Percentiles rank a stretch among this genome's conserved stretches.
Evolutionary conservation across 1,284 basidiomycete species (phyloP).

Genomic region (Rhodofomes roseus): DNA sequence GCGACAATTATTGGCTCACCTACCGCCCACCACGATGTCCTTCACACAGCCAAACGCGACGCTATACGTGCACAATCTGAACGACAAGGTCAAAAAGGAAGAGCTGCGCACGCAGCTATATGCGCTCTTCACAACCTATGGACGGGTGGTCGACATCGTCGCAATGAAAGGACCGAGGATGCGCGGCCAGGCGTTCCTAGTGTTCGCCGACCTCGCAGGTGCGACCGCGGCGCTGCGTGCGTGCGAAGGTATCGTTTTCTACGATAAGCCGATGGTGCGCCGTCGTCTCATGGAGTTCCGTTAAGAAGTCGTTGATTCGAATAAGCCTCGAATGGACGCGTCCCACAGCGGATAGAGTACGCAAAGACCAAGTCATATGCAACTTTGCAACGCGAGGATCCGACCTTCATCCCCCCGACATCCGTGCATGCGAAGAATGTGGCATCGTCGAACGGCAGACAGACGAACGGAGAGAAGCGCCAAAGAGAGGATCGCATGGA

Average conservation of each 20-base stretch:
- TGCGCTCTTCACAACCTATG: conserved; percentile 90
- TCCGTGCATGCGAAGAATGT: conserved; percentile 47
- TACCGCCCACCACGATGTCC: conserved; percentile 20
- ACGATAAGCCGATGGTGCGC: conserved; percentile 86
- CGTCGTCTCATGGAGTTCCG: conserved; percentile 23
- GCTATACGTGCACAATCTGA: conserved; percentile 93
- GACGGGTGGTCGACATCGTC: conserved; percentile 90
- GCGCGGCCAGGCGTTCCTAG: conserved; percentile 95
- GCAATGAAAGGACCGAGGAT: conserved; percentile 87
- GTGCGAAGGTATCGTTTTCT: conserved; percentile 90
- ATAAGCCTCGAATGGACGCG: conserved; percentile 18
- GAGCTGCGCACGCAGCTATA: conserved; percentile 86
- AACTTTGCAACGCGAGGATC: conserved; percentile 69
- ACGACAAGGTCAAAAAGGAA: conserved; percentile 91
- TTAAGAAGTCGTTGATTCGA: conserved; percentile 30
- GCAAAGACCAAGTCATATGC: conserved; percentile 85
- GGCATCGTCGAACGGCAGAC: conserved; percentile 4
- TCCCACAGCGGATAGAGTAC: conserved; percentile 76
- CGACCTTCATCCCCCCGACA: conserved; percentile 67
- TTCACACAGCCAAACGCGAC: conserved; percentile 74
- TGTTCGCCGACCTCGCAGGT: conserved; percentile 85
- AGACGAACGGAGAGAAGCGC: conserved; percentile 48
- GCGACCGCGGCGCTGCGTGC: conserved; percentile 91
- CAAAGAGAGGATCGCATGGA: conserved; percentile 60
- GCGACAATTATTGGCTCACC: background rate